Base-by-base conservation (phyloP, 176 grass and related monocot genomes). In the Cocos nucifera region DNA sequence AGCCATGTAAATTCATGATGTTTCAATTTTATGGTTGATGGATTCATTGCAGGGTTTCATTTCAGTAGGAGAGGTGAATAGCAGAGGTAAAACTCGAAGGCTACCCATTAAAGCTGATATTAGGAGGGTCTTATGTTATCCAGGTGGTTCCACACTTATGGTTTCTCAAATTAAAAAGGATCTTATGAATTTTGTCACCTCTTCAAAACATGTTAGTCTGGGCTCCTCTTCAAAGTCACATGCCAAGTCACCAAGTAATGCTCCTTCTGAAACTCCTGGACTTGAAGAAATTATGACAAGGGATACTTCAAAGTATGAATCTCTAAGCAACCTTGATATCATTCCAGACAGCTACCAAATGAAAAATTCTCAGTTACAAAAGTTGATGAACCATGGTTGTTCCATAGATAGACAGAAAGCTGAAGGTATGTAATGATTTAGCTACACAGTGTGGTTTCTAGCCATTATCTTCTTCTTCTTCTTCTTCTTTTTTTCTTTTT, bases 81-180 rank as follows among this genome's bases (percentile, higher is more conserved):
- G 76, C 50, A 95, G 78, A 78, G 90, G 90, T 32, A 95, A 86
- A 70, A 30, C 63, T 61, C n/a, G 74, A 19, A 86, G 23, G 58
- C 72, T 95, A 69, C 83, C 82, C 75, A 63, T 95, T 75, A 89
- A 81, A 76, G 82, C 85, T 66, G 76, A 86, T 63, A 78, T 95
- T 76, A 95, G 73, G 65, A 86, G 63, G 64, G 72, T 80, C 59
- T 72, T 95, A 66, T 95, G 85, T 78, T 86, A 86, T 83, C 90
- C 90, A 57, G 82, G 90, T 39, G 80, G 77, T 78, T 89, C 90
- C 65, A 95, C 65, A 49, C 82, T 89, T 54, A 81, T 86, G 90
- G 79, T 89, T 51, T 54, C 90, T 78, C 82, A 89, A 59, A 69
- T 81, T 59, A 89, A 77, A 59, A 88, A 70, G 58, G 77, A 67